These are phyloP conservation scores for Psilocybe cubensis DNA, from an alignment of 768 basidiomycete species.

Conservation along the genomic window DNA sequence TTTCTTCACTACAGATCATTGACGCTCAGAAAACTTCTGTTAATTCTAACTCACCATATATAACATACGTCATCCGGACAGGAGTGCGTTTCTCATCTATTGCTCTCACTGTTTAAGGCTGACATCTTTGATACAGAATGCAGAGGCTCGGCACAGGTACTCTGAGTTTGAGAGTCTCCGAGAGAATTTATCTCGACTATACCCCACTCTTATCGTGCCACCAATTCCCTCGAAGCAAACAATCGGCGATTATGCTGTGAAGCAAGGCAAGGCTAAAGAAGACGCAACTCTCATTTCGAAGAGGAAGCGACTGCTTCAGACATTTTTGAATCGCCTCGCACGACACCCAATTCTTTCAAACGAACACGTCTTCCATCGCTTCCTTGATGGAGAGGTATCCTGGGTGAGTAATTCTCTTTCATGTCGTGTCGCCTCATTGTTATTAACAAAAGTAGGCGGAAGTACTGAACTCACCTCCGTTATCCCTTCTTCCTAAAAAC, in stretches of 20 bases:
- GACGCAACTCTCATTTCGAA: slow-evolving; percentile 90
- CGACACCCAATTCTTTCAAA: slow-evolving; percentile 95
- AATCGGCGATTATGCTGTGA: slow-evolving; percentile 94
- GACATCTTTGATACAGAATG: slow-evolving; percentile 51
- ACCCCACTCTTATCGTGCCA: slow-evolving; percentile 95
- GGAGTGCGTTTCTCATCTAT: slow-evolving; percentile 55
- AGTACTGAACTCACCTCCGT: slow-evolving; percentile 89
- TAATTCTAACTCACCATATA: slow-evolving; percentile 89
- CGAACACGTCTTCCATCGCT: slow-evolving; percentile 95
- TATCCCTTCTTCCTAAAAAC: slow-evolving; percentile 93
- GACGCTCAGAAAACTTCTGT: slow-evolving; percentile 95
- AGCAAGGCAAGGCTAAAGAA: slow-evolving; percentile 96
- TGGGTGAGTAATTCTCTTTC: slow-evolving; percentile 67
- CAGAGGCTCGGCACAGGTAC: slow-evolving; percentile 87
- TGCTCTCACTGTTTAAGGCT: slow-evolving; percentile 6
- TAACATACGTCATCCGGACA: slow-evolving; percentile 89
- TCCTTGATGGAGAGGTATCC: slow-evolving; percentile 93
- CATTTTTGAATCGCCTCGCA: slow-evolving; percentile 89
- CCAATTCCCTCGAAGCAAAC: slow-evolving; percentile 98
- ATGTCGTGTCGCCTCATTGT: neutral
- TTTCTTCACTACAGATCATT: slow-evolving; percentile 62
- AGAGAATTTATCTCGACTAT: slow-evolving; percentile 79
- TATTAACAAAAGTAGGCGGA: slow-evolving; percentile 63
- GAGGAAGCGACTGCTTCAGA: slow-evolving; percentile 93
- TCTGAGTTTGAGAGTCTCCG: slow-evolving; percentile 97